These are phyloP conservation scores for Didymella exigua DNA, from an alignment of 2,329 filamentous ascomycete species.

Conservation along the genomic window DNA sequence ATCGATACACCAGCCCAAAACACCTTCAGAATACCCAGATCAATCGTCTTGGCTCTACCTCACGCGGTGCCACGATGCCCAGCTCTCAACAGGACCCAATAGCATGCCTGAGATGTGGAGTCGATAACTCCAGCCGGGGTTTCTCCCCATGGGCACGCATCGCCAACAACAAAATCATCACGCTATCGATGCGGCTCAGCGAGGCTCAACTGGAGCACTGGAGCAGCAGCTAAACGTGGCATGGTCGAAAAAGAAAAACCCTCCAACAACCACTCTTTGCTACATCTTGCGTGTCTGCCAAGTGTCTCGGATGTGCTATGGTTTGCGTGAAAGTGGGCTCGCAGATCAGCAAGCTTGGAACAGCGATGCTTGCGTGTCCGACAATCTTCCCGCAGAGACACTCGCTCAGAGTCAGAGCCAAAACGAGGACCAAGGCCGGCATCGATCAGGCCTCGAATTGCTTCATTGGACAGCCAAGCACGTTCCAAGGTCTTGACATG, in stretches of 20 bases:
- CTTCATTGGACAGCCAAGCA: constrained; percentile 21
- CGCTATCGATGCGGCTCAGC: constrained; percentile 17
- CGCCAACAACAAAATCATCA: not conserved
- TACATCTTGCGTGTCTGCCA: not conserved
- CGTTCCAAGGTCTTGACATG: constrained; percentile 12
- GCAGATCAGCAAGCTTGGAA: constrained; percentile 14
- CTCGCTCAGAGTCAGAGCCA: constrained; percentile 6
- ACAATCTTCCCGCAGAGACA: constrained; percentile 21
- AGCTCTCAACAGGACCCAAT: constrained; percentile 3
- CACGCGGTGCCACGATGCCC: constrained; percentile 3
- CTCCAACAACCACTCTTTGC: constrained; percentile 4
- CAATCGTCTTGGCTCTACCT: too few species aligned
- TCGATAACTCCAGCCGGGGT: constrained; percentile 7
- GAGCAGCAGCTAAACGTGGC: not conserved
- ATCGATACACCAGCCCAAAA: too few species aligned
- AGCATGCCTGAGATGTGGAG: constrained; percentile 8
- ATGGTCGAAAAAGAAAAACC: not conserved
- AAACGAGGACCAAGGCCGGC: constrained; percentile 13
- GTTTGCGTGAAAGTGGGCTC: constrained; percentile 4
- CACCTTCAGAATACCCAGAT: too few species aligned
- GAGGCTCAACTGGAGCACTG: constrained; percentile 20
- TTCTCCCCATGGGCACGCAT: constrained; percentile 8
- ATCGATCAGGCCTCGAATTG: constrained; percentile 7
- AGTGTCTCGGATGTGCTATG: not conserved
- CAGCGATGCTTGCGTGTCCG: constrained; percentile 21